A percentile compares a stretch with the other conserved stretches of the same genome.
Evolutionary conservation across 257 asterid species (phyloP).

Genomic region (Nicotiana knightiana): DNA sequence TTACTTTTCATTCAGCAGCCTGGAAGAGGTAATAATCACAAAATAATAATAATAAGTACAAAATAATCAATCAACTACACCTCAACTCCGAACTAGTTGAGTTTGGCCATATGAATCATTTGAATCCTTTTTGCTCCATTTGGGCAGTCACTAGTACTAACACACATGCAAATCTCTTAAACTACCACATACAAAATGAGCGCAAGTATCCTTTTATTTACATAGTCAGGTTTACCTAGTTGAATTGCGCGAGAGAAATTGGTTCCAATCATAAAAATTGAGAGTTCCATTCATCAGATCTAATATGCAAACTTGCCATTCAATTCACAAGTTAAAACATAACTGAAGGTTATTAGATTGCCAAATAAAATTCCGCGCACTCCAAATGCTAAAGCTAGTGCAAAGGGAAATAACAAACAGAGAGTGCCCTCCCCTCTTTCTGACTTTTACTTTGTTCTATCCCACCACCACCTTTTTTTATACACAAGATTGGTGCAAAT

Average conservation of each 20-base stretch:
- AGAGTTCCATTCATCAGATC: neutral
- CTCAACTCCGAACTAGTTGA: neutral
- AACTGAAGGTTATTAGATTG: neutral
- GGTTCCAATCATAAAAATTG: neutral
- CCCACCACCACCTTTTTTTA: neutral
- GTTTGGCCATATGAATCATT: neutral
- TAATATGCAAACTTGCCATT: neutral
- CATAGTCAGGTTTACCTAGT: neutral
- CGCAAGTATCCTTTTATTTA: neutral
- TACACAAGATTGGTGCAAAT: neutral
- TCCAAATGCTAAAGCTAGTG: neutral
- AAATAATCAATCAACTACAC: neutral
- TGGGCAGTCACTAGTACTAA: neutral
- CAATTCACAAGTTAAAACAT: neutral
- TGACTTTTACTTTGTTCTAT: neutral
- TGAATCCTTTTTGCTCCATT: neutral
- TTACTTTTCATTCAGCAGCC: constrained; percentile 86
- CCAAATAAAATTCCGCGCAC: neutral
- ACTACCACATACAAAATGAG: neutral
- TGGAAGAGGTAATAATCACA: constrained; percentile 20
- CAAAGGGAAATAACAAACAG: neutral
- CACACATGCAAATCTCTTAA: neutral
- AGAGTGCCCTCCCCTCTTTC: neutral
- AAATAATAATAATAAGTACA: neutral
- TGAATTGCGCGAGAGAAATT: neutral